Evolutionary conservation across 148 eudicot species (phyloP), one percentile per base, ranked within the genome.

Genomic region (Rhododendron ovatum): DNA sequence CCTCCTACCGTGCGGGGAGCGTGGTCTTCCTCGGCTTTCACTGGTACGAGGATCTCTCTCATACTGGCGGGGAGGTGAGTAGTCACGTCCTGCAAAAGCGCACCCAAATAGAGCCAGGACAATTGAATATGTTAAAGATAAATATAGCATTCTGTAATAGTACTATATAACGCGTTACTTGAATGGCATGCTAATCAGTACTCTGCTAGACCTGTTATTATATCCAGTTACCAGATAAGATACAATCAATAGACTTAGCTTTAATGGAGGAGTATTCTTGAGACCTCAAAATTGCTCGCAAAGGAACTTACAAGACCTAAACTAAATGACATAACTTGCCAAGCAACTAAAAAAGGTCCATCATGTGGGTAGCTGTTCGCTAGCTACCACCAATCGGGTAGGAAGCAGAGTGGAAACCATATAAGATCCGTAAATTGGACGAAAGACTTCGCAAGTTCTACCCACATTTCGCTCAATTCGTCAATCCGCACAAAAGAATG

Each of bases 1-100:
- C 89, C 92, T 94, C 86, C 95, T 87, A 33, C 91, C 89, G 79
- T 89, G 82, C 15, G 94, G 93, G 80, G 92, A 89, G 82, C 87
- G 89, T 17, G 92, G 87, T 86, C 92, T 85, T 39, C 87, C 91
- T 71, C 93, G 87, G 28, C 90, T 89, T 48, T 90, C 92, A 78
- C 89, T 86, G 63, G 87, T 47, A 45, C 84, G 87, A 43, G 89
- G 93, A 85, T 88, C 92, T 90, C 94, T 91, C 14, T 88, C 93
- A 85, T 85, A 71, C 12, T 87, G 90, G n/a, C 91, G 88, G 15
- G 74, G 91, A 59, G 96, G 94, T 59, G 94, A 91, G 84, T 53
- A 83, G 85, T 83, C 90, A 75, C 57, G 80, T 37, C 90, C 93
- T 91, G 91, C 65, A 81, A 9, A 83, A 80, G 57, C 26, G 47